These are phyloP conservation scores for Ceratobasidium sp. DNA, from an alignment of 1,284 basidiomycete genomes.

Conservation along the genomic window DNA sequence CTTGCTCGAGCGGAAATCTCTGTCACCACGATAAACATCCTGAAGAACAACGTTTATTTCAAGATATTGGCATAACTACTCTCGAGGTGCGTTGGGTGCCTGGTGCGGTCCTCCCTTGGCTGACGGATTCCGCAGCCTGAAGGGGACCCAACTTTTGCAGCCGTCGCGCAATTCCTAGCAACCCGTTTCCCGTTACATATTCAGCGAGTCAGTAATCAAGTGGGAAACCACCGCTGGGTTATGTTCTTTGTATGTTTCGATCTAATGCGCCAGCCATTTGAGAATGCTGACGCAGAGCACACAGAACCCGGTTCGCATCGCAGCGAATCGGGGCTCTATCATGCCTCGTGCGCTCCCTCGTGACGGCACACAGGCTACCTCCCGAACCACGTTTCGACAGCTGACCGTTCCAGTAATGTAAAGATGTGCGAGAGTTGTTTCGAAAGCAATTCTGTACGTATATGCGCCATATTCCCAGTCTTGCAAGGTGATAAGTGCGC, in stretches of 20 bases:
- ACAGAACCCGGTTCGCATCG: too few species aligned
- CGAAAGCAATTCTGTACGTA: too few species aligned
- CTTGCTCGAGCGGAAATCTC: not conserved
- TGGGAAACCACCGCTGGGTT: not conserved
- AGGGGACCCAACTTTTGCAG: not conserved
- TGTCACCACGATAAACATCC: not conserved
- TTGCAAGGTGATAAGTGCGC: too few species aligned
- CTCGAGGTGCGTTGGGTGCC: not conserved
- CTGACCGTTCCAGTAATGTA: too few species aligned
- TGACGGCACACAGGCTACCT: too few species aligned
- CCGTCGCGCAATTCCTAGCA: not conserved
- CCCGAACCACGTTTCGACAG: too few species aligned
- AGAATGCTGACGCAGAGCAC: too few species aligned
- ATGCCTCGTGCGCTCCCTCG: too few species aligned
- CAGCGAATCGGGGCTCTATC: too few species aligned
- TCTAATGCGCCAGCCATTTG: too few species aligned
- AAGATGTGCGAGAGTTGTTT: too few species aligned
- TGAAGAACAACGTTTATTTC: not conserved
- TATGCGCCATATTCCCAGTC: too few species aligned
- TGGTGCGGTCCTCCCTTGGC: not conserved
- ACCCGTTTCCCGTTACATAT: not conserved
- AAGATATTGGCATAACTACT: not conserved
- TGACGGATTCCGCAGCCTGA: not conserved
- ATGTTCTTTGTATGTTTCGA: not conserved
- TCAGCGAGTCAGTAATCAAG: not conserved